Evolutionary conservation across 352 stramenopile genomes (phyloP).

Genomic region (Globisporangium irregulare): DNA sequence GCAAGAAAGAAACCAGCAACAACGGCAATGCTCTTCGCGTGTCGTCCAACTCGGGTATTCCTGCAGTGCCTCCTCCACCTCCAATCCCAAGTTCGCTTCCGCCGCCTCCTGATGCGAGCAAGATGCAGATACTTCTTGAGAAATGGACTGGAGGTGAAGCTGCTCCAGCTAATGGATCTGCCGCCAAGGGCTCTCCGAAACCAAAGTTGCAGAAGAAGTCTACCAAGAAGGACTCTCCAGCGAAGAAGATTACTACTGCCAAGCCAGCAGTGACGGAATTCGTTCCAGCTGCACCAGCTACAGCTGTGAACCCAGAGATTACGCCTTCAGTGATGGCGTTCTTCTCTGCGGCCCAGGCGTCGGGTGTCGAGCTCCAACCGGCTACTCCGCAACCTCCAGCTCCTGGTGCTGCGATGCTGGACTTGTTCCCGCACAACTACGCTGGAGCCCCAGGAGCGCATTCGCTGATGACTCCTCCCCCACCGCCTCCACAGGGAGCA

Average conservation of each 20-base stretch:
- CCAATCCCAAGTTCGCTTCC: conserved; percentile 14
- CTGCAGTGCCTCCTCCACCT: conserved; percentile 8
- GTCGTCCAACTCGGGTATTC: conserved; percentile 6
- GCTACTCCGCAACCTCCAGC: conserved; percentile 7
- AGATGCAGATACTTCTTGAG: conserved; percentile 60
- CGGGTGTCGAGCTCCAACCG: conserved; percentile 8
- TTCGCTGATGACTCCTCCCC: conserved; percentile 1
- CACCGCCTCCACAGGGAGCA: conserved; percentile 2
- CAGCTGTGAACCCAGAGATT: conserved; percentile 4
- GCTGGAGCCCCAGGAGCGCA: conserved; percentile 1
- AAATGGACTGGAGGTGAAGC: conserved; percentile 55
- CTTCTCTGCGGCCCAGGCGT: conserved; percentile 20
- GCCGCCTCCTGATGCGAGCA: conserved; percentile 1
- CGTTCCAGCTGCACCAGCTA: neutral
- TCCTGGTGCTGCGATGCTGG: conserved; percentile 23
- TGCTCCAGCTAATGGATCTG: conserved; percentile 5
- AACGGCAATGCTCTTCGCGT: neutral
- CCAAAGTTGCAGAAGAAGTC: conserved; percentile 1
- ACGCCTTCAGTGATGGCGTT: conserved; percentile 20
- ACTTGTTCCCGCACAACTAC: conserved; percentile 61
- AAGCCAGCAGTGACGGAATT: neutral
- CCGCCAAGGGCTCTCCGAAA: neutral
- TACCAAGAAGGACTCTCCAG: neutral
- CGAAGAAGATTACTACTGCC: neutral
- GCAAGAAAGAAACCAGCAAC: conserved; percentile 1